Base-by-base conservation (phyloP, 2,329 filamentous ascomycete species). In the Hirsutella minnesotensis region DNA sequence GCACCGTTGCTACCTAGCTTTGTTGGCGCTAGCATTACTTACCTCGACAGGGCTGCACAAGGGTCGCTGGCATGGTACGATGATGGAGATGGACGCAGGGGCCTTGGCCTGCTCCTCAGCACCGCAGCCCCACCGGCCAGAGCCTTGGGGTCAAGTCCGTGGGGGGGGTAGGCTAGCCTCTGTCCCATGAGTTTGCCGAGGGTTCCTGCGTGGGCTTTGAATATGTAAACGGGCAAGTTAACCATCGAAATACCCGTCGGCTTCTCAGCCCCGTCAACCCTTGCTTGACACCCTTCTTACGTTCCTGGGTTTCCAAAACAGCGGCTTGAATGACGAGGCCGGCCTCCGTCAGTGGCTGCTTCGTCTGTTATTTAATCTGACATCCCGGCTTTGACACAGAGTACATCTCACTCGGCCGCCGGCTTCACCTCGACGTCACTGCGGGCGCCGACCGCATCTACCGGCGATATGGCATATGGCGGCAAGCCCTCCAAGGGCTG, bases 401-500 rank as follows among this genome's bases (percentile, higher is more conserved):
- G 3, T 12, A 12, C 29, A 15, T 31, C 33, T 18, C 15, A 15
- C 15, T 4, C 15, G 33, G 15, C 33, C 7, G 33, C 13, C 33
- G 4, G 33, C 33, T 18, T 18, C 33, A 34, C 9, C 33, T 34
- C 15, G 3, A 13, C 7, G 5, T n/a, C 8, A n/a, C 31, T 7
- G 33, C 15, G 7, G 16, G 33, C 33, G 9, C 33, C 15, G 33
- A 18, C 33, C 29, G 27, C 20, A 15, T 35, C 33, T 18, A 35
- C 3, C 40, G 33, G 16, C 16, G 43, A 46, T 49, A 81, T 80
- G 77, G 76, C 79, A 4, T 80, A 79, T 51, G 77, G 73, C 46
- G 77, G 77, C 33, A 79, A 77, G 60, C 75, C 77, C 53, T 80
- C 76, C 2, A 65, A 68, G 60, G 81, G 80, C 53, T 86, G 81